These are phyloP conservation scores for Heterobasidion occidentale DNA, from an alignment of 1,284 basidiomycete genomes.

Conservation along the genomic window DNA sequence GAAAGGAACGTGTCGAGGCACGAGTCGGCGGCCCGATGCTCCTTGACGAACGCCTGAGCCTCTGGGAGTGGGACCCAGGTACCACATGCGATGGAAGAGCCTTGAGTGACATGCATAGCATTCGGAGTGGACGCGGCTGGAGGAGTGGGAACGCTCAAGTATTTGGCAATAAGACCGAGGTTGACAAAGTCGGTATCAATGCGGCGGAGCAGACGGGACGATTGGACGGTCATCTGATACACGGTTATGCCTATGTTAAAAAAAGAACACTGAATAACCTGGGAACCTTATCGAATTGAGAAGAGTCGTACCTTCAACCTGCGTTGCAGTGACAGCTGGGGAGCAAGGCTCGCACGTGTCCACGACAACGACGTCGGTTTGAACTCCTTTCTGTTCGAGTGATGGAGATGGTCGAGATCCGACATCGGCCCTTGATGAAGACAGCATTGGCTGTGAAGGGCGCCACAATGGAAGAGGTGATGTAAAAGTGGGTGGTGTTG, in stretches of 20 bases:
- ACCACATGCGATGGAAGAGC: conserved; percentile 44
- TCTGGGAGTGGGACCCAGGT: conserved; percentile 58
- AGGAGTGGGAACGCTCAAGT: conserved; percentile 29
- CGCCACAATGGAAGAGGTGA: not conserved
- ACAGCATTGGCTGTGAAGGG: not conserved
- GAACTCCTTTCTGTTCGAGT: not conserved
- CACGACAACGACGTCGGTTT: conserved; percentile 30
- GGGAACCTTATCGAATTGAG: not conserved
- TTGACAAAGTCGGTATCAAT: conserved; percentile 72
- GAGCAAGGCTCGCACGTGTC: conserved; percentile 52
- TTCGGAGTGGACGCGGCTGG: conserved; percentile 30
- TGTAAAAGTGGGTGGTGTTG: conserved; percentile 2
- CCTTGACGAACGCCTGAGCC: conserved; percentile 41
- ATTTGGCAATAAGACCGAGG: conserved; percentile 46
- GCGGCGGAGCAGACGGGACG: conserved; percentile 48
- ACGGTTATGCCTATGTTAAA: conserved; percentile 51
- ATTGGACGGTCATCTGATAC: conserved; percentile 54
- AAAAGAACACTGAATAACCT: not conserved
- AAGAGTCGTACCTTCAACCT: conserved; percentile 47
- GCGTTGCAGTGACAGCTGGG: conserved; percentile 53
- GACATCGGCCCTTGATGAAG: not conserved
- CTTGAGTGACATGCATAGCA: conserved; percentile 34
- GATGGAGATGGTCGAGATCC: not conserved
- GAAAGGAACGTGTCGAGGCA: conserved; percentile 47
- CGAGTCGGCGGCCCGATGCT: conserved; percentile 28